Percentiles rank a stretch among this genome's conserved stretches.
Conservation (phyloP, 1,284 basidiomycete genomes). For the Volvariella volvacea region DNA sequence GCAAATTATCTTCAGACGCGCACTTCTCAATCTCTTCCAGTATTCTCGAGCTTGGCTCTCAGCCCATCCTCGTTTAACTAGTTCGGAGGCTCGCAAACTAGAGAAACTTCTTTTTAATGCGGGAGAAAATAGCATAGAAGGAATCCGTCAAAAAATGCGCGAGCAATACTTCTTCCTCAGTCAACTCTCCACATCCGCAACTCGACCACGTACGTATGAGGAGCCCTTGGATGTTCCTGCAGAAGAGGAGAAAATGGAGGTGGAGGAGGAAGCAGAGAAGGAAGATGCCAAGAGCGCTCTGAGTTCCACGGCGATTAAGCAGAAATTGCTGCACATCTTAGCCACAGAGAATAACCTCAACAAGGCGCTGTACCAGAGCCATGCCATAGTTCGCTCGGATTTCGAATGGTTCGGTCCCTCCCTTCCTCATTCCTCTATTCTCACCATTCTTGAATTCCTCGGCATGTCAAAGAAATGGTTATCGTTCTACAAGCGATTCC, state of each 20-base stretch:
- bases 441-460: conserved; percentile 31
- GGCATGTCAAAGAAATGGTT: conserved; percentile 30
- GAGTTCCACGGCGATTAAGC: conserved; percentile 12
- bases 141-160: conserved; percentile 15
- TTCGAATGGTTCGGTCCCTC: conserved; percentile 40
- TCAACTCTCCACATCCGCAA: conserved; percentile 20
- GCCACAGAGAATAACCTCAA: conserved; percentile 31
- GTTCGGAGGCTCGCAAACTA: conserved; percentile 11
- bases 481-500: conserved; percentile 29
- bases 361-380: conserved; percentile 22
- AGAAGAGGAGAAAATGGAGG: not conserved
- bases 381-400: conserved; percentile 30
- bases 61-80: conserved; percentile 11
- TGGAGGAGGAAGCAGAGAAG: conserved; percentile 1
- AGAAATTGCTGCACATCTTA: conserved; percentile 28
- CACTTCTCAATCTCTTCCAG: conserved; percentile 23
- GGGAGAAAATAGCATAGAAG: conserved; percentile 16
- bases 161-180: conserved; percentile 24
- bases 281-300: conserved; percentile 1
- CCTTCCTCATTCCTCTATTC: conserved; percentile 30
- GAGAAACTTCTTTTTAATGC: conserved; percentile 13
- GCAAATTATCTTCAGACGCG: conserved; percentile 30
- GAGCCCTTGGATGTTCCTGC: conserved; percentile 17
- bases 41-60: conserved; percentile 28
- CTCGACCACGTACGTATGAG: conserved; percentile 18